Evolutionary conservation across 2,329 filamentous ascomycete genomes (phyloP).

Genomic region (Tolypocladium tropicale): DNA sequence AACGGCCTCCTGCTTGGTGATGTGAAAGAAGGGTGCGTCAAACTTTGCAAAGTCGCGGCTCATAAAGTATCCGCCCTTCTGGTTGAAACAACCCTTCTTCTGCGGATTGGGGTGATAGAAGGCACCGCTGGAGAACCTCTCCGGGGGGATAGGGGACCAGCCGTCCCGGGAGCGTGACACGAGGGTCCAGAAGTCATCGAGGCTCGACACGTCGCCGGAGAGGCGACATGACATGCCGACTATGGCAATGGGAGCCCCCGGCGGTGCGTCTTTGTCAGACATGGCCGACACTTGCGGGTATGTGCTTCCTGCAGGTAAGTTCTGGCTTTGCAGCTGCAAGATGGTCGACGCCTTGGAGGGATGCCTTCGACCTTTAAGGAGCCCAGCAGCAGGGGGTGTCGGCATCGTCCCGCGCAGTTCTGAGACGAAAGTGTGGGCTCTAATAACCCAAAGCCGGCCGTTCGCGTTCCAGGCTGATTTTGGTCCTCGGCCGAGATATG

Average conservation of each 20-base stretch:
- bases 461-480: not conserved
- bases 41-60: constrained; percentile 35
- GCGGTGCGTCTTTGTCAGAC: not conserved
- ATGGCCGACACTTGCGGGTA: not conserved
- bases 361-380: not conserved
- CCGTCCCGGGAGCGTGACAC: constrained; percentile 28
- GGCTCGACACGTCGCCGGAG: constrained; percentile 29
- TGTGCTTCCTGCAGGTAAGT: not conserved
- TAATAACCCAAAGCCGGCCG: not conserved
- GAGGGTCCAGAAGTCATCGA: constrained; percentile 35
- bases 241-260: constrained; percentile 28
- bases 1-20: constrained; percentile 38
- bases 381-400: not conserved
- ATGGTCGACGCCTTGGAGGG: not conserved
- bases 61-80: constrained; percentile 29
- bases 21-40: constrained; percentile 41
- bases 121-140: constrained; percentile 34
- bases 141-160: constrained; percentile 30
- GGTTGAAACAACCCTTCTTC: constrained; percentile 29
- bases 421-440: not conserved
- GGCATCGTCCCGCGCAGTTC: not conserved
- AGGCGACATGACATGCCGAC: constrained; percentile 37
- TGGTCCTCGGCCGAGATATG: not conserved
- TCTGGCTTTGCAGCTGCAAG: not conserved
- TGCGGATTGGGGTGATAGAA: constrained; percentile 32